Evolutionary conservation across 2,329 filamentous ascomycete genomes (phyloP).

Genomic region (Diaporthe humulicola): DNA sequence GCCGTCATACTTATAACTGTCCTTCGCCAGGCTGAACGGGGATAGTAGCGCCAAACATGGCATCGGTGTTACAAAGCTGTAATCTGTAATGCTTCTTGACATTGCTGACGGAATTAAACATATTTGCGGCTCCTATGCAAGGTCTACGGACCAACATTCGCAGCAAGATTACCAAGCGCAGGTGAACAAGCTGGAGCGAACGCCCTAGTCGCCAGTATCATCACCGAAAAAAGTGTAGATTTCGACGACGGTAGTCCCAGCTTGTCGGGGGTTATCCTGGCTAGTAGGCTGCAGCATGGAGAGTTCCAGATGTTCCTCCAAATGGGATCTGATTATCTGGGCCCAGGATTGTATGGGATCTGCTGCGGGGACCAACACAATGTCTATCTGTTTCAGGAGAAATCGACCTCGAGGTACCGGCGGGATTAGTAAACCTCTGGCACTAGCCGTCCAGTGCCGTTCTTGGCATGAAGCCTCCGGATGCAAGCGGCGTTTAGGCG

Average conservation of each 20-base stretch:
- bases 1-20: not conserved
- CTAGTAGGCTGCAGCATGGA: not conserved
- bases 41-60: not conserved
- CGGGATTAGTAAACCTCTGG: slow-evolving; percentile 28
- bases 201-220: not conserved
- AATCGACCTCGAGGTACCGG: not conserved
- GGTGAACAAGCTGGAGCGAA: not conserved
- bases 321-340: slow-evolving; percentile 12
- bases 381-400: not conserved
- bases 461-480: slow-evolving; percentile 13
- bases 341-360: not conserved
- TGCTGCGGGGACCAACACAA: no score
- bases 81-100: not conserved
- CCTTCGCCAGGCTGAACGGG: not conserved
- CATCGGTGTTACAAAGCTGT: slow-evolving; percentile 14
- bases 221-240: not conserved
- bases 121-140: slow-evolving; percentile 3
- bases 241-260: not conserved
- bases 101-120: slow-evolving; percentile 36
- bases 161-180: slow-evolving; percentile 37
- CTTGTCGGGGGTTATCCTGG: slow-evolving; percentile 2
- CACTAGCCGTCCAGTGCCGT: not conserved
- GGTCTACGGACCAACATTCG: slow-evolving; percentile 30
- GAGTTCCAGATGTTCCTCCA: not conserved
- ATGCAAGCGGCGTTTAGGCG: slow-evolving; percentile 18